These are phyloP conservation scores for Cutaneotrichosporon cutaneum DNA, from an alignment of 1,284 basidiomycete species.

Conservation along the genomic window DNA sequence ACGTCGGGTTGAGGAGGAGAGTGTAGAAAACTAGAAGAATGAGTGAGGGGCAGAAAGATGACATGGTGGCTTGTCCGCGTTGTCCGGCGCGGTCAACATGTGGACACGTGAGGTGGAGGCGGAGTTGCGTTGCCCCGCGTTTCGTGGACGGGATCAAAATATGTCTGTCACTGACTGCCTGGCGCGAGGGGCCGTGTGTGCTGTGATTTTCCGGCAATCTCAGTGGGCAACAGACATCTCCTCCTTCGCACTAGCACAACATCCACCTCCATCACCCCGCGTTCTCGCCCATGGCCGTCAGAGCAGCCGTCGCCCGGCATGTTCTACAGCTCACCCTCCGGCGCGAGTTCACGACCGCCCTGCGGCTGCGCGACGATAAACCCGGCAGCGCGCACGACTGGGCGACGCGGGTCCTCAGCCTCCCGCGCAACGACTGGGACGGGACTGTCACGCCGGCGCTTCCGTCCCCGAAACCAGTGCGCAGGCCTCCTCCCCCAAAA, in stretches of 20 bases:
- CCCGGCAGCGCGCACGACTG: not conserved
- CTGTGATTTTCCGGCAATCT: not conserved
- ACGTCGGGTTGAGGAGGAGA: too few relatives aligned
- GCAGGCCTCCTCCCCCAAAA: not conserved
- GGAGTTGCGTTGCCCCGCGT: too few relatives aligned
- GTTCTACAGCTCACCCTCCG: slow-evolving; percentile 5
- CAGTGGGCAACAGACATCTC: not conserved
- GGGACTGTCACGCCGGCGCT: not conserved
- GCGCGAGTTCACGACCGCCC: slow-evolving; percentile 1
- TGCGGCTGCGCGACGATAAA: not conserved
- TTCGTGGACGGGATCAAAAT: not conserved
- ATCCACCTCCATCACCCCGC: too few relatives aligned
- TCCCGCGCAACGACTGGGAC: not conserved
- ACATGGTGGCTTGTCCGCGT: too few relatives aligned
- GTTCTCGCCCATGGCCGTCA: not conserved
- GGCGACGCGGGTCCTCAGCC: not conserved
- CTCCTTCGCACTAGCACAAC: not conserved
- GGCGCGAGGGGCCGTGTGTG: not conserved
- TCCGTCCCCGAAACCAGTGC: not conserved
- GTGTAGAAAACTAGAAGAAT: too few relatives aligned
- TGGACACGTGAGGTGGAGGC: too few relatives aligned
- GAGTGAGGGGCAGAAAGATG: too few relatives aligned
- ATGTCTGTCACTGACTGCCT: too few relatives aligned
- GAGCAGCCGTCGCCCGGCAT: slow-evolving; percentile 9
- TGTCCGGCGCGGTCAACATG: too few relatives aligned